Percentiles rank a stretch among this genome's conserved stretches.
phyloP scores from a whole-genome alignment of 2,329 filamentous ascomycete species.

The Metarhizium anisopliae region DNA sequence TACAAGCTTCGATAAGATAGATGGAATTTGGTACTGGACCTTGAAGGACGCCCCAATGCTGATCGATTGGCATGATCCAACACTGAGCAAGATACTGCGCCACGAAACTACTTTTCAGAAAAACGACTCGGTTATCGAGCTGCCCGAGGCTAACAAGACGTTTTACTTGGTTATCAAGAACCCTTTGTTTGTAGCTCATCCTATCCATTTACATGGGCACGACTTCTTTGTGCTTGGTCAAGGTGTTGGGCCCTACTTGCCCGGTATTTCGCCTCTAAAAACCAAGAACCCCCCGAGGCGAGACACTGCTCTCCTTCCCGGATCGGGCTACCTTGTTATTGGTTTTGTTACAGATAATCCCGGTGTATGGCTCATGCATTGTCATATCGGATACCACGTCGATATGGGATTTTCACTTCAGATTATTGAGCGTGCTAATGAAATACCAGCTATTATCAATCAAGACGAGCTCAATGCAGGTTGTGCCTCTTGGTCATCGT shows the following conservation, averaged over 20 bases:
- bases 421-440: background rate
- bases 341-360: slow-evolving; percentile 41
- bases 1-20: no score
- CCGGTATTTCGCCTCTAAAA: slow-evolving; percentile 7
- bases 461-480: no score
- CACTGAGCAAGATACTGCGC: slow-evolving; percentile 14
- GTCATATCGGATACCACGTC: slow-evolving; percentile 38
- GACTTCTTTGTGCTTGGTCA: slow-evolving; percentile 22
- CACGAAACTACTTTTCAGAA: slow-evolving; percentile 12
- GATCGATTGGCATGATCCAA: slow-evolving; percentile 22
- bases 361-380: slow-evolving; percentile 41
- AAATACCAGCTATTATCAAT: no score
- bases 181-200: slow-evolving; percentile 17
- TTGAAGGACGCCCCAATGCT: slow-evolving; percentile 21
- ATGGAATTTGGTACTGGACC: background rate
- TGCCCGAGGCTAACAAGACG: slow-evolving; percentile 17
- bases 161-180: slow-evolving; percentile 21
- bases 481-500: no score
- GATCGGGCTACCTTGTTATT: slow-evolving; percentile 36
- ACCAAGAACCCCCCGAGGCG: slow-evolving; percentile 38
- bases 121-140: slow-evolving; percentile 19
- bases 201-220: slow-evolving; percentile 28
- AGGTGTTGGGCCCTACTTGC: slow-evolving; percentile 13
- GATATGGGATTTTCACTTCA: no score
- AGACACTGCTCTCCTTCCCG: slow-evolving; percentile 39